Conservation (phyloP, 768 basidiomycete species). For the Podaxis pistillaris region DNA sequence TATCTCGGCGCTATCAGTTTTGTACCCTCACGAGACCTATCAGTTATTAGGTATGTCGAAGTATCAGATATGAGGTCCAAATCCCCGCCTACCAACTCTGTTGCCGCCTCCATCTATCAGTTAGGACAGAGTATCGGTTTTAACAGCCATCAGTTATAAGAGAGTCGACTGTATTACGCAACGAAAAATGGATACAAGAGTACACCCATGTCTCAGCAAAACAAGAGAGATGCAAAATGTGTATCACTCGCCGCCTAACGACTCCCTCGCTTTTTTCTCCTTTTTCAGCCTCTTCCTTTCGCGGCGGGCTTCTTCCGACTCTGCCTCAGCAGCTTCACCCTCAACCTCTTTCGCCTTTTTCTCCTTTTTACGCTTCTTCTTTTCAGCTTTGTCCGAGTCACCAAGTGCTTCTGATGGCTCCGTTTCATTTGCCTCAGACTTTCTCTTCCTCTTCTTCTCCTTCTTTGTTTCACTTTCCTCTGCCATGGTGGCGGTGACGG, state of each 20-base stretch:
- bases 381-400: constrained; percentile 51
- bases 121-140: too few species aligned
- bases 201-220: not conserved
- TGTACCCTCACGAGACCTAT: too few species aligned
- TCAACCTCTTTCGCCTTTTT: constrained; percentile 54
- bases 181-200: not conserved
- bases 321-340: constrained; percentile 43
- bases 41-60: too few species aligned
- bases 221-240: not conserved
- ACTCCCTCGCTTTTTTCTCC: constrained; percentile 59
- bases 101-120: too few species aligned
- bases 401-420: constrained; percentile 40
- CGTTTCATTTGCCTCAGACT: constrained; percentile 53
- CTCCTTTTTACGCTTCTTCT: constrained; percentile 60
- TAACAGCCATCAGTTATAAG: too few species aligned
- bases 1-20: too few species aligned
- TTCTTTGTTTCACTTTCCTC: constrained; percentile 41
- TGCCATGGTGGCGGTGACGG: constrained; percentile 20
- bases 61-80: too few species aligned
- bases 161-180: too few species aligned
- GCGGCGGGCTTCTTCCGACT: constrained; percentile 58
- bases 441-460: constrained; percentile 87
- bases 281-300: constrained; percentile 68
- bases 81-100: too few species aligned
- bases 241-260: constrained; percentile 35